Evolutionary conservation across 2,329 filamentous ascomycete genomes (phyloP), one percentile per base, ranked within the genome.

Genomic region (Penicillium psychrosexuale): DNA sequence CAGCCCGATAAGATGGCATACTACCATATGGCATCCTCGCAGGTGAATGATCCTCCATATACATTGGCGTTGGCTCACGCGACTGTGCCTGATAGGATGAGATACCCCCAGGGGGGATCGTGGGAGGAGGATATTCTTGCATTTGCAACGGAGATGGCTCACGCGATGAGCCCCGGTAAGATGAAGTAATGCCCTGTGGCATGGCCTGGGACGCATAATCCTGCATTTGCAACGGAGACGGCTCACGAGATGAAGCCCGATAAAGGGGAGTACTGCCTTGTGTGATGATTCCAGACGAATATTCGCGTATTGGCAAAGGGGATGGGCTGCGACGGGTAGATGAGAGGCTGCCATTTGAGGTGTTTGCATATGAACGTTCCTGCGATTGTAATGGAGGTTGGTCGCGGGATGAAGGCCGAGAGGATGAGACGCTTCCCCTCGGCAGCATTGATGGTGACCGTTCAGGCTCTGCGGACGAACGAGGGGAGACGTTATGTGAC

Each of bases 61-160:
- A 68, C 51, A 63, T 63, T 6, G 67, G 66, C 45, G 66, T 65
- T 9, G 68, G 60, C 46, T 63, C 62, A 43, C 61, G 58, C 28
- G 66, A 64, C 12, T 61, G 46, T 17, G 51, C 3, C 9, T 22
- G 44, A 17, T 49, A 34, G 49, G 39, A 15, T 39, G 52, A 45
- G 30, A 42, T 36, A 9, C 51, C 30, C 27, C 54, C 56, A 28
- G 53, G 34, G 8, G 49, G 37, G 17, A 60, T 47, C 3, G 19
- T 53, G 3, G 51, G 12, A 11, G 51, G 51, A 2, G 44, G 27
- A 13, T 51, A 45, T 31, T 55, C 75, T 42, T 78, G 69, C 11
- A 77, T 75, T 66, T 54, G 68, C 49, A 63, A 64, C 5, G 67
- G 66, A 30, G 66, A 66, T 6, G 68, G 60, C 46, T 65, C 63